Conservation (phyloP, 2,329 filamentous ascomycete genomes). For the Drechslerella coelobrocha region DNA sequence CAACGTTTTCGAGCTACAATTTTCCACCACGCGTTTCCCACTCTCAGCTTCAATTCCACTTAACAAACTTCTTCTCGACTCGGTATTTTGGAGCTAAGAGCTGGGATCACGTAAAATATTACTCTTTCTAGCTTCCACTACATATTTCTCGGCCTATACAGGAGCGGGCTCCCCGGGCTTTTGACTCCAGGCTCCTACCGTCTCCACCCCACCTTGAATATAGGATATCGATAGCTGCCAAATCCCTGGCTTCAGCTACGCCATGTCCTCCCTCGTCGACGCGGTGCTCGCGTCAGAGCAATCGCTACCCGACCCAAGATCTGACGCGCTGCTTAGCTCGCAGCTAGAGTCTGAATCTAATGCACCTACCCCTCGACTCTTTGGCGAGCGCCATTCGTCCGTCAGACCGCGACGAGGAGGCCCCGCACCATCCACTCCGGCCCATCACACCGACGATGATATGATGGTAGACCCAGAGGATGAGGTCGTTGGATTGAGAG, state of each 20-base stretch:
- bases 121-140: background rate
- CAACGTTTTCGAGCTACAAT: slow-evolving; percentile 22
- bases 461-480: slow-evolving; percentile 63
- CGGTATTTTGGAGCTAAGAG: background rate
- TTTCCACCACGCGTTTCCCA: slow-evolving; percentile 35
- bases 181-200: background rate
- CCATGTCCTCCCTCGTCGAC: slow-evolving; percentile 65
- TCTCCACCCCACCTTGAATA: slow-evolving; percentile 10
- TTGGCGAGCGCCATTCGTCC: slow-evolving; percentile 56
- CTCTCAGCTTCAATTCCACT: background rate
- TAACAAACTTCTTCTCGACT: slow-evolving; percentile 10
- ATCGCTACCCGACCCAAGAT: slow-evolving; percentile 53
- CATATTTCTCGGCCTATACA: background rate
- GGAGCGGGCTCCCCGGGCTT: background rate
- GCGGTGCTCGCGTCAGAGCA: slow-evolving; percentile 61
- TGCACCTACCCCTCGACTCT: slow-evolving; percentile 57
- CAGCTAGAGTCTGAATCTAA: slow-evolving; percentile 54
- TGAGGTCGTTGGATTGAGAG: slow-evolving; percentile 62
- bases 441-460: slow-evolving; percentile 62
- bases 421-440: slow-evolving; percentile 58
- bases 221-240: slow-evolving; percentile 12
- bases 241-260: slow-evolving; percentile 41
- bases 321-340: slow-evolving; percentile 57
- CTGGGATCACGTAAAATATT: background rate
- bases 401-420: slow-evolving; percentile 55